These are phyloP conservation scores for Diaporthe vexans DNA, from an alignment of 2,329 filamentous ascomycete genomes.

Conservation along the genomic window DNA sequence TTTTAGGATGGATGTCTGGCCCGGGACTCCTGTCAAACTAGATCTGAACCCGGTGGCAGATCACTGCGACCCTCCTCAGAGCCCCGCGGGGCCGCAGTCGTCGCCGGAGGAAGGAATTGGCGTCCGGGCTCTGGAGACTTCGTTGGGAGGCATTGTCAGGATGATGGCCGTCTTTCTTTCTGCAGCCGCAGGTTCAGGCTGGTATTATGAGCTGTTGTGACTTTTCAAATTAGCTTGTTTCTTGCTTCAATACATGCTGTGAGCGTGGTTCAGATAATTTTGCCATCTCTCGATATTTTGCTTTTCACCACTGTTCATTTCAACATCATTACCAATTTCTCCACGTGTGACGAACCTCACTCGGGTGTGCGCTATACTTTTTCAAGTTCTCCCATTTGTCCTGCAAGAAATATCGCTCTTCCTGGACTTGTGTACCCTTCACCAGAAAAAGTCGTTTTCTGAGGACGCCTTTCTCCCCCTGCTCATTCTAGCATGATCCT, in stretches of 20 bases:
- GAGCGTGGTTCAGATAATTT: neutral
- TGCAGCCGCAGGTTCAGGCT: neutral
- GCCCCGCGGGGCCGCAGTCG: slow-evolving; percentile 32
- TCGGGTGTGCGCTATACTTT: neutral
- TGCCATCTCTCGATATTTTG: neutral
- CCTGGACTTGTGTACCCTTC: neutral
- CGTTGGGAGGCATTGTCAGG: neutral
- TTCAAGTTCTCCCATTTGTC: neutral
- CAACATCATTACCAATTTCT: neutral
- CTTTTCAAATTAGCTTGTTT: slow-evolving; percentile 6
- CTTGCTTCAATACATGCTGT: neutral
- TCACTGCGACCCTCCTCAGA: slow-evolving; percentile 27
- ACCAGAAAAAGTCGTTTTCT: neutral
- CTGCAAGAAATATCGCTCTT: slow-evolving; percentile 5
- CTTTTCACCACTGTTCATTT: neutral
- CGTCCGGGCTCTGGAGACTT: neutral
- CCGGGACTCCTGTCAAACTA: slow-evolving; percentile 38
- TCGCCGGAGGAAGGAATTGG: slow-evolving; percentile 30
- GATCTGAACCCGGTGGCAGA: slow-evolving; percentile 33
- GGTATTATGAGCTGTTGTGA: neutral
- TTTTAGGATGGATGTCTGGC: slow-evolving; percentile 46
- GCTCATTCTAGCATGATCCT: neutral
- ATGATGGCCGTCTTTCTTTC: neutral
- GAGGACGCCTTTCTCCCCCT: neutral
- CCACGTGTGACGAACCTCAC: neutral